These are phyloP conservation scores for Closterium sp. DNA, from an alignment of 139 green algal species.

Conservation along the genomic window DNA sequence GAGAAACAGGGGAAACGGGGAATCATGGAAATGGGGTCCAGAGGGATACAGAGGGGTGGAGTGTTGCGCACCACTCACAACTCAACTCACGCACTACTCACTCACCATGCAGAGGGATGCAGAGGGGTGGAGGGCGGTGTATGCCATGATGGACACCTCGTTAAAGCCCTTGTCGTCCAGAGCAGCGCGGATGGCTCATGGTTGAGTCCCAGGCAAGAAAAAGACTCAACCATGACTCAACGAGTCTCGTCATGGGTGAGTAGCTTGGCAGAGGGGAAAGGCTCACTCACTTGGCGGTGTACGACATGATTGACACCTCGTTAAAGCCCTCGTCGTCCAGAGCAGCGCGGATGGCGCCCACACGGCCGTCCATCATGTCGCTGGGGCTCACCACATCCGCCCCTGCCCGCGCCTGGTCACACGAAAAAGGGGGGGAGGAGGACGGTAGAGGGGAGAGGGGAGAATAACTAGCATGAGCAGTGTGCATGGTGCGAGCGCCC, in stretches of 20 bases:
- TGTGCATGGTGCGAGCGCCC: conserved; percentile 78
- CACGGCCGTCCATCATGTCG: conserved; percentile 99
- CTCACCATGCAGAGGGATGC: not conserved
- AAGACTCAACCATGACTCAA: not conserved
- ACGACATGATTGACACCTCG: conserved; percentile 96
- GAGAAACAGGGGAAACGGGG: too few relatives aligned
- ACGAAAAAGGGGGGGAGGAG: not conserved
- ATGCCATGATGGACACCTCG: conserved; percentile 77
- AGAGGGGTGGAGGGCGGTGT: not conserved
- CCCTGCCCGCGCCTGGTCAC: conserved; percentile 63
- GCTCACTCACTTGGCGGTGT: conserved; percentile 82
- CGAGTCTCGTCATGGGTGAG: not conserved
- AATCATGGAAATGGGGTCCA: too few relatives aligned
- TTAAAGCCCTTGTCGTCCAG: conserved; percentile 87
- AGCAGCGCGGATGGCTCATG: conserved; percentile 83
- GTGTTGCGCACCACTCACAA: too few relatives aligned
- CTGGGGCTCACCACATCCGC: conserved; percentile 75
- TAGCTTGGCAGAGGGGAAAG: not conserved
- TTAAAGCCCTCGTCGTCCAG: conserved; percentile 87
- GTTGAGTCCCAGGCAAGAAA: not conserved
- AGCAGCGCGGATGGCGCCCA: conserved; percentile 87
- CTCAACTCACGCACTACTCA: not conserved
- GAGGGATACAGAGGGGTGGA: too few relatives aligned
- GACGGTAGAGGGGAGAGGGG: too few relatives aligned
- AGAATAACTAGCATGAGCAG: not conserved